These are phyloP conservation scores for Malassezia cuniculi DNA, from an alignment of 1,284 basidiomycete genomes.

Conservation along the genomic window DNA sequence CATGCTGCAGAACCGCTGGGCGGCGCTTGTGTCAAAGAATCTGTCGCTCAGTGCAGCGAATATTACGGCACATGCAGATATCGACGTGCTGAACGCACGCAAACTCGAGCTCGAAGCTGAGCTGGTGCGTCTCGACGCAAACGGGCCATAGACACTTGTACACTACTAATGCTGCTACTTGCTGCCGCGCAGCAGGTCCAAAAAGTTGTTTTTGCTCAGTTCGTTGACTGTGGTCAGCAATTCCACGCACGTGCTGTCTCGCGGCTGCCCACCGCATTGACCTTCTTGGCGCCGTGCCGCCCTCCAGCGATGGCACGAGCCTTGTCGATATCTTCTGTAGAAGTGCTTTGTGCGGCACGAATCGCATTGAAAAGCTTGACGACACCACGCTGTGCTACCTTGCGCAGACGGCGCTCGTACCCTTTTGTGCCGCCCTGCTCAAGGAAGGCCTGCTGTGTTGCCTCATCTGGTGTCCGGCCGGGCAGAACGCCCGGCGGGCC, in stretches of 20 bases:
- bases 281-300: conserved; percentile 15
- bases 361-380: conserved; percentile 45
- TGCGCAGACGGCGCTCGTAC: conserved; percentile 35
- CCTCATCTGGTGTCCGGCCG: conserved; percentile 4
- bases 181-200: conserved; percentile 22
- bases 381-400: conserved; percentile 41
- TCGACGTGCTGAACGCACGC: conserved; percentile 46
- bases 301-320: conserved; percentile 17
- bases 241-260: conserved; percentile 1
- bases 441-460: conserved; percentile 19
- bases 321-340: conserved; percentile 28
- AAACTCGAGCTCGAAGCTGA: conserved; percentile 21
- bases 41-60: conserved; percentile 87
- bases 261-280: conserved; percentile 17
- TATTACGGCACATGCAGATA: conserved; percentile 62
- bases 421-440: conserved; percentile 29
- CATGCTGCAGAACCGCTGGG: conserved; percentile 72
- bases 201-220: conserved; percentile 40
- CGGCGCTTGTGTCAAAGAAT: conserved; percentile 69
- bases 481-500: conserved; percentile 33
- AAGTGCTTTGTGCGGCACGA: conserved; percentile 37
- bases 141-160: conserved; percentile 4
- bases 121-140: conserved; percentile 9
- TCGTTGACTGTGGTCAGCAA: conserved; percentile 24
- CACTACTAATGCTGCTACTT: neutral